Conservation (phyloP, 192 early-diverging fungal genomes). For the Chytriomyces hyalinus region DNA sequence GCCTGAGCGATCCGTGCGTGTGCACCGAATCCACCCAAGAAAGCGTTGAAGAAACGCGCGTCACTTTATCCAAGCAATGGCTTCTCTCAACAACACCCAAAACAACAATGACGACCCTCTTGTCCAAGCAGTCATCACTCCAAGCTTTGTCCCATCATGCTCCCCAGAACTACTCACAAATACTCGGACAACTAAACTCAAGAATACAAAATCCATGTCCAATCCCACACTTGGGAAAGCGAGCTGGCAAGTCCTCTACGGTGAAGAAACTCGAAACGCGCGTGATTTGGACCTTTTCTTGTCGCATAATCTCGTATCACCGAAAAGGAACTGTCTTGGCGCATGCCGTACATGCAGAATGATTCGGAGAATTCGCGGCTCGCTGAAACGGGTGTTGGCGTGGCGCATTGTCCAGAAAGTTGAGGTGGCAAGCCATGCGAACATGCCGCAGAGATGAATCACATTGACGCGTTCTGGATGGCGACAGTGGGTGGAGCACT, state of each 20-base stretch:
- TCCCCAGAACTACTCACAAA: slow-evolving; percentile 67
- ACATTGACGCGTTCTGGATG: slow-evolving; percentile 79
- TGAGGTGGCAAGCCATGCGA: slow-evolving; percentile 53
- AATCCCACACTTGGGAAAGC: slow-evolving; percentile 67
- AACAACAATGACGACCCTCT: slow-evolving; percentile 9
- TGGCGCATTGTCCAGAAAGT: slow-evolving; percentile 83
- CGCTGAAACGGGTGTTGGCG: slow-evolving; percentile 67
- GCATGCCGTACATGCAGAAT: slow-evolving; percentile 89
- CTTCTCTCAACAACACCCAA: slow-evolving; percentile 20
- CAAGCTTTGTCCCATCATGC: slow-evolving; percentile 86
- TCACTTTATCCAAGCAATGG: slow-evolving; percentile 20
- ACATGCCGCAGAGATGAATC: slow-evolving; percentile 28
- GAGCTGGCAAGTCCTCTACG: slow-evolving; percentile 30
- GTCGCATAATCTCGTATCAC: slow-evolving; percentile 74
- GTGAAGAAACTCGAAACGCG: neutral
- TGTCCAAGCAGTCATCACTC: slow-evolving; percentile 80
- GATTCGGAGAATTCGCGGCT: slow-evolving; percentile 69
- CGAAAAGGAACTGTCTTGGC: slow-evolving; percentile 80
- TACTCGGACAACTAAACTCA: slow-evolving; percentile 72
- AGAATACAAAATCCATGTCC: slow-evolving; percentile 71
- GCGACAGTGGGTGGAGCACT: slow-evolving; percentile 70
- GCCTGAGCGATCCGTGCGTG: slow-evolving; percentile 72
- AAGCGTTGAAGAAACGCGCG: slow-evolving; percentile 69
- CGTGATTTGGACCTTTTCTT: slow-evolving; percentile 43
- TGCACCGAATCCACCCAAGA: slow-evolving; percentile 77